A percentile compares a stretch with the other conserved stretches of the same genome.
phyloP scores from a whole-genome alignment of 805 yeast species.

The Nakazawaea molendinolei region DNA sequence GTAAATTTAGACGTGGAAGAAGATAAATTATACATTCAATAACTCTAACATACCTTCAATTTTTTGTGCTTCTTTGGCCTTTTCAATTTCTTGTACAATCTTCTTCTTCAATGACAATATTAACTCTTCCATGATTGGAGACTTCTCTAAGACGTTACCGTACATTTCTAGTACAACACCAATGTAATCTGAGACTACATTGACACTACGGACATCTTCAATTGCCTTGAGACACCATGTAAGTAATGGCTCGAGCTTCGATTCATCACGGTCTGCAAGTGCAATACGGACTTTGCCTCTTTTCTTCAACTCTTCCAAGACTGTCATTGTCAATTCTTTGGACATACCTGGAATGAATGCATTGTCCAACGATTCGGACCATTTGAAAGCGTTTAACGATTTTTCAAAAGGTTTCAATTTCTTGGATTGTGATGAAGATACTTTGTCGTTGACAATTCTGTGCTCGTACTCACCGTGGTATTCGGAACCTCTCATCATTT shows the following conservation, averaged over 20 bases:
- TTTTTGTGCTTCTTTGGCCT: conserved; percentile 81
- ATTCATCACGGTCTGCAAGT: conserved; percentile 77
- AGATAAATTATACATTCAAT: conserved; percentile 42
- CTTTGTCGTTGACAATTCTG: conserved; percentile 53
- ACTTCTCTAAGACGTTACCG: conserved; percentile 62
- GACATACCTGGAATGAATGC: conserved; percentile 78
- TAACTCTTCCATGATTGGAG: conserved; percentile 73
- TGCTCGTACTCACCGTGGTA: conserved; percentile 88
- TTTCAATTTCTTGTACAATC: conserved; percentile 61
- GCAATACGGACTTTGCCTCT: conserved; percentile 87
- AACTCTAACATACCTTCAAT: conserved; percentile 92
- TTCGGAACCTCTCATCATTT: conserved; percentile 87
- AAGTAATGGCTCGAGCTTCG: conserved; percentile 69
- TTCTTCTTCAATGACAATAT: conserved; percentile 53
- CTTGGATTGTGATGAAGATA: conserved; percentile 35
- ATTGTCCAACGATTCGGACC: conserved; percentile 88
- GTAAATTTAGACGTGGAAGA: conserved; percentile 19
- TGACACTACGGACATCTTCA: conserved; percentile 71
- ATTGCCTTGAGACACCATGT: conserved; percentile 74
- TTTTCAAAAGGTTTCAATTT: conserved; percentile 78
- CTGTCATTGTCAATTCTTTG: conserved; percentile 74
- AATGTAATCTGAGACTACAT: conserved; percentile 59
- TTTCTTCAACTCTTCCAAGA: conserved; percentile 77
- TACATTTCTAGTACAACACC: conserved; percentile 70
- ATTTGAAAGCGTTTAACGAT: conserved; percentile 78